Evolutionary conservation across 352 stramenopile species (phyloP).

Genomic region (Pythium phragmitis): DNA sequence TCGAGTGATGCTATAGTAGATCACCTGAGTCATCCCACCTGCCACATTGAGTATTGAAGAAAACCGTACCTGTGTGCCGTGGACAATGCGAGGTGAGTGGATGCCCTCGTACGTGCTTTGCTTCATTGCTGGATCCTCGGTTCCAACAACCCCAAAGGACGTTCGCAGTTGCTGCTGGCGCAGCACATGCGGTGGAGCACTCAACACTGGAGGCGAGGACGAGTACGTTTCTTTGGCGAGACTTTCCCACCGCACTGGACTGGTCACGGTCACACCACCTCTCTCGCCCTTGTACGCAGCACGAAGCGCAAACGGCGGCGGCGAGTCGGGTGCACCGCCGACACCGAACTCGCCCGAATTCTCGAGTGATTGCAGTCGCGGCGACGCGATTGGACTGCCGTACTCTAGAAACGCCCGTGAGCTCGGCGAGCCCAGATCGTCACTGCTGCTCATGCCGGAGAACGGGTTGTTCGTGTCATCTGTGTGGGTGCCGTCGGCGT

Average conservation of each 20-base stretch:
- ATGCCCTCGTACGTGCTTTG: conserved; percentile 31
- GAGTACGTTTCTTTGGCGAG: conserved; percentile 63
- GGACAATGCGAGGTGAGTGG: conserved; percentile 43
- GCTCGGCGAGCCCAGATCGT: conserved; percentile 37
- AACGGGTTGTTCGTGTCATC: conserved; percentile 30
- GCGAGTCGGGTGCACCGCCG: conserved; percentile 45
- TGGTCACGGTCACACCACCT: conserved; percentile 20
- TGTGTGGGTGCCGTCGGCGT: conserved; percentile 27
- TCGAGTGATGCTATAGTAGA: conserved; percentile 21
- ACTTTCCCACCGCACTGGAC: conserved; percentile 69
- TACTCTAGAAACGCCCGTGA: conserved; percentile 50
- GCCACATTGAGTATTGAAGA: neutral
- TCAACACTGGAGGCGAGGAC: conserved; percentile 42
- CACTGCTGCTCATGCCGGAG: conserved; percentile 41
- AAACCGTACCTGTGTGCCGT: conserved; percentile 35
- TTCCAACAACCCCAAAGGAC: conserved; percentile 36
- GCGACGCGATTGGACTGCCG: conserved; percentile 55
- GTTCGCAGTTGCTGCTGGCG: conserved; percentile 33
- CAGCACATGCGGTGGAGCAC: conserved; percentile 39
- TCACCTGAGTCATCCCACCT: too few species aligned
- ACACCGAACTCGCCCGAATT: conserved; percentile 52
- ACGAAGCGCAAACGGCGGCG: conserved; percentile 67
- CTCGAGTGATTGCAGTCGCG: conserved; percentile 54
- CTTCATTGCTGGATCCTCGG: conserved; percentile 29
- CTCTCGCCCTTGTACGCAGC: conserved; percentile 3